These are phyloP conservation scores for Barnettozyma botsteinii DNA, from an alignment of 805 yeast genomes.

Conservation along the genomic window DNA sequence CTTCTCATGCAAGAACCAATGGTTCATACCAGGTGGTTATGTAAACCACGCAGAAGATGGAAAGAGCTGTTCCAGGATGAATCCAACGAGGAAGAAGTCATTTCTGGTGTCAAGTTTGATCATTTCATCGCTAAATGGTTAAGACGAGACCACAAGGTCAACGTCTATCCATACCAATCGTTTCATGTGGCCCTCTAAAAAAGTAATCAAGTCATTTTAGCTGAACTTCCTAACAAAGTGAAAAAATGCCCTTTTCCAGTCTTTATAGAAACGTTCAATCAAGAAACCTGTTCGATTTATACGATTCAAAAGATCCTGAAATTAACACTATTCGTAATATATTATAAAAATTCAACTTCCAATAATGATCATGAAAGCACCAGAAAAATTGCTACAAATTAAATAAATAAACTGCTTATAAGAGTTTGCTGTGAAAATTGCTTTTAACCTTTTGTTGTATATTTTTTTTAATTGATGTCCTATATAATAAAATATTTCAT, in stretches of 20 bases:
- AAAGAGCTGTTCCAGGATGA: conserved; percentile 11
- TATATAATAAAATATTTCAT: background rate
- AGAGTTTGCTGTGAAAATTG: too few species aligned
- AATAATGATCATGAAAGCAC: background rate
- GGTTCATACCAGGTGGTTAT: conserved; percentile 13
- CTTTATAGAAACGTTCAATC: conserved; percentile 8
- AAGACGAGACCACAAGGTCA: conserved; percentile 14
- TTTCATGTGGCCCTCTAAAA: conserved; percentile 6
- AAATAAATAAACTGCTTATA: too few species aligned
- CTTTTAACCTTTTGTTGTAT: background rate
- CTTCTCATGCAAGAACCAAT: background rate
- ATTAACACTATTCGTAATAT: conserved; percentile 29
- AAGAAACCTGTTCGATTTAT: conserved; percentile 9
- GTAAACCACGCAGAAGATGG: conserved; percentile 13
- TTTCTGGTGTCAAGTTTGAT: conserved; percentile 7
- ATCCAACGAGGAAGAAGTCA: background rate
- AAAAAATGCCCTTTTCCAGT: conserved; percentile 5
- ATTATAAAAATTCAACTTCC: conserved; percentile 24
- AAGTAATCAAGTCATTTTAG: conserved; percentile 11
- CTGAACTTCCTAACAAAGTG: conserved; percentile 7
- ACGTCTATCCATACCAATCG: conserved; percentile 15
- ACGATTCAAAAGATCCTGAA: conserved; percentile 16
- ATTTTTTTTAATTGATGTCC: too few species aligned
- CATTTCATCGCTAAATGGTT: conserved; percentile 12
- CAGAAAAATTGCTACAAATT: background rate